Base-by-base conservation (phyloP, 208 protist species). In the Lotmaria passim region DNA sequence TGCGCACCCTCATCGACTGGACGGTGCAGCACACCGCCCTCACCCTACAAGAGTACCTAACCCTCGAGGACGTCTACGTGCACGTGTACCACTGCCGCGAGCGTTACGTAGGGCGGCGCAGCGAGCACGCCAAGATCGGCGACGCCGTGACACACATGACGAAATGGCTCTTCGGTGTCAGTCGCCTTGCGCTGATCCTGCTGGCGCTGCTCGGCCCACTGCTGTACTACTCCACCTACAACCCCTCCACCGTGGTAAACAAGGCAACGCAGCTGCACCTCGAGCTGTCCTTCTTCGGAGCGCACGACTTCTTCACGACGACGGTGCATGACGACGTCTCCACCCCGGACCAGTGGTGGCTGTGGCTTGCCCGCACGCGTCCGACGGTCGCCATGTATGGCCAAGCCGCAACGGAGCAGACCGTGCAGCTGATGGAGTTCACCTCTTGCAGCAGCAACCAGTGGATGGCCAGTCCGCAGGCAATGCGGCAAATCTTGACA, bases 191-290 rank as follows among this genome's bases (percentile, higher is more conserved):
- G 17, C 60, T 96, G 1, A 69, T 95, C 43, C 57, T 93, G 10
- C 30, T 87, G 3, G 81, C 85, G n/a, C 68, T 97, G 23, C 78
- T 94, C 19, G 82, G 79, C 3, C 93, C 93, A 24, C 75, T 97
- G 28, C 46, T 93, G 21, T 97, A 95, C 78, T 97, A 93, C 69
- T 94, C 90, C 34, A 91, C 88, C 28, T 88, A 93, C 74, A 95
- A 91, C 75, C 90, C 93, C 3, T 87, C 78, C 19, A 74, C 91
- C 24, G 60, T 51, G 34, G 60, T 65, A 31, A 95, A 90, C 65
- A 38, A 39, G 7, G 85, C 87, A 11, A 68, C 56, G 31, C 47
- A 82, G 59, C 34, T 91, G 28, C 55, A 52, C 19, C 36, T 91
- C 15, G 60, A 53, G 31, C 65, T 93, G 26, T 85, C 78, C 28